A percentile compares a stretch with the other conserved stretches of the same genome.
Evolutionary conservation across 2,329 filamentous ascomycete genomes (phyloP).

Genomic region (Sarocladium kiliense): DNA sequence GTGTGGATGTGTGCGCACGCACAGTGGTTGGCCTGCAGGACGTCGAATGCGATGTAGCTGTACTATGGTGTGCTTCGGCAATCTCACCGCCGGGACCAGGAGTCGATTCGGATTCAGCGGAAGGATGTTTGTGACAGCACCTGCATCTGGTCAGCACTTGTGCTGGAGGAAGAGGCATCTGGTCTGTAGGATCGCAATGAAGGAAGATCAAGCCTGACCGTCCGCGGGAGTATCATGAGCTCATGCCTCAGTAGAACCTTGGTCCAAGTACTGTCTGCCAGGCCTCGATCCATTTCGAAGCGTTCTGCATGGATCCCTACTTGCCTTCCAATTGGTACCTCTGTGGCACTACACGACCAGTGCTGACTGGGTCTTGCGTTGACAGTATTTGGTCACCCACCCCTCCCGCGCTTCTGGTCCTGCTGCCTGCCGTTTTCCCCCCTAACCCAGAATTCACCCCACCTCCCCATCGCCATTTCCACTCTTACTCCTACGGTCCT

Average conservation of each 20-base stretch:
- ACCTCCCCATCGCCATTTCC: not conserved
- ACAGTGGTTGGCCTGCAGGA: too few relatives aligned
- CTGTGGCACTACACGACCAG: too few relatives aligned
- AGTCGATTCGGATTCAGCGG: not conserved
- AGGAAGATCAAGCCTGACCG: too few relatives aligned
- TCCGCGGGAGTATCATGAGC: too few relatives aligned
- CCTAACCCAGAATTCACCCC: not conserved
- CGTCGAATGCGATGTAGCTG: not conserved
- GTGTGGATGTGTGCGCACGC: too few relatives aligned
- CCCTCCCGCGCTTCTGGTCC: not conserved
- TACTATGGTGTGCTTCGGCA: constrained; percentile 1
- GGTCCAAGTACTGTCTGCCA: too few relatives aligned
- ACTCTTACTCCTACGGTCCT: not conserved
- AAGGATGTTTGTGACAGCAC: not conserved
- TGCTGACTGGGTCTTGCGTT: not conserved
- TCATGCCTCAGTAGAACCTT: too few relatives aligned
- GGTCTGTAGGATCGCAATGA: too few relatives aligned
- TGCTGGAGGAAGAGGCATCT: not conserved
- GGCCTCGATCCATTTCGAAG: too few relatives aligned
- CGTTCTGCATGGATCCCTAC: too few relatives aligned
- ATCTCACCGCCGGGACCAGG: not conserved
- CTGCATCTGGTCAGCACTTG: not conserved
- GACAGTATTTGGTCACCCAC: not conserved
- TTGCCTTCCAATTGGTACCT: too few relatives aligned
- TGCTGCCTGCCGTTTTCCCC: not conserved